Base-by-base conservation (phyloP, 495 filamentous ascomycete species). In the Penicillium crystallinum region DNA sequence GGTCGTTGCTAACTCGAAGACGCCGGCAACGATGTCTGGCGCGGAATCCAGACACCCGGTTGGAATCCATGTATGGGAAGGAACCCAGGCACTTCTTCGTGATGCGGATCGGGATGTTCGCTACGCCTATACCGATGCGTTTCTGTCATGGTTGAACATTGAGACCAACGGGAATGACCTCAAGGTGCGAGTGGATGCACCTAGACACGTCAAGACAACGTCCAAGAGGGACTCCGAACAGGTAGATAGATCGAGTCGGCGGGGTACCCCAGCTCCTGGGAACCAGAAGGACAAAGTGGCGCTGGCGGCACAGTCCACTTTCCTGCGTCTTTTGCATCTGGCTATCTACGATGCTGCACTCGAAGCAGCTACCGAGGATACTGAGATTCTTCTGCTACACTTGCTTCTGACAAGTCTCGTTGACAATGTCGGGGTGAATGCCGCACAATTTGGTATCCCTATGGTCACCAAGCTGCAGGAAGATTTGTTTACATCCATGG, bases 401-500 rank as follows among this genome's bases (percentile, higher is more conserved):
- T 73, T 91, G 9, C 70, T 97, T 15, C 75, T 96, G 34, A 68
- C 79, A 3, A 86, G 77, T 48, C 75, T 96, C 3, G 81, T 89
- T 29, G 79, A 82, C 40, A 85, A 84, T 44, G 77, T 96, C 3
- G 90, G 91, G n/a, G 81, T 95, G 30, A 95, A 95, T 64, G 86
- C 88, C 14, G 81, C 77, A n/a, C 75, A 83, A 47, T 84, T 79
- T 57, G 89, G 90, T 1, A 68, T 96, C 43, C 89, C 91, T 23
- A 93, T 97, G 91, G 81, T 95, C 14, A 78, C 91, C 62, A 80
- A 85, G 41, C 78, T 97, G 15, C 91, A 96, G 62, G 89, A 91
- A 55, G 90, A 95, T 59, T 84, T 91, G 46, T 78, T 80, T 46
- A 79, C 79, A 17, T 77, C 81, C 6, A 81, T 84, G 38, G 77